phyloP scores from a whole-genome alignment of 23 red algal species.

The Cyanidium caldarium region DNA sequence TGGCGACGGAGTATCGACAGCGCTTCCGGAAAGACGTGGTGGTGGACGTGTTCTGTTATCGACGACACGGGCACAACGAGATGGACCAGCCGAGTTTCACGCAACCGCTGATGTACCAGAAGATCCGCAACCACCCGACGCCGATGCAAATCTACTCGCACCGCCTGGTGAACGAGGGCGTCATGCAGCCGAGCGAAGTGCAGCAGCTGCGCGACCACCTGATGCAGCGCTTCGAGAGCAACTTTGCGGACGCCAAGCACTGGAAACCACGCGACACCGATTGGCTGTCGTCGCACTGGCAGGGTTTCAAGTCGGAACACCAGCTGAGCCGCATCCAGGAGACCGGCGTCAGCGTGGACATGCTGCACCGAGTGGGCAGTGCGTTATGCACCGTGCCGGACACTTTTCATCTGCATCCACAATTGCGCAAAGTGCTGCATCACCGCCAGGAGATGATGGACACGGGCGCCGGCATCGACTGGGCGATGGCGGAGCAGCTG shows the following conservation, averaged over 20 bases:
- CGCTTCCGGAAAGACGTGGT: slow-evolving; percentile 96
- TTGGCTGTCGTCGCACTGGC: slow-evolving; percentile 88
- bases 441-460: slow-evolving; percentile 69
- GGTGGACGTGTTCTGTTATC: slow-evolving; percentile 96
- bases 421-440: slow-evolving; percentile 51
- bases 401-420: slow-evolving; percentile 67
- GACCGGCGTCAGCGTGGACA: slow-evolving; percentile 58
- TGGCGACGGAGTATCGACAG: slow-evolving; percentile 96
- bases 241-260: slow-evolving; percentile 51
- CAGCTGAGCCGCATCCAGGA: slow-evolving; percentile 33
- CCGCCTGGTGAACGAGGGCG: slow-evolving; percentile 57
- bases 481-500: slow-evolving; percentile 84
- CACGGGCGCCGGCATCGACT: slow-evolving; percentile 68
- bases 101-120: slow-evolving; percentile 95
- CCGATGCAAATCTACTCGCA: slow-evolving; percentile 46
- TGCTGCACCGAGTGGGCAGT: slow-evolving; percentile 40
- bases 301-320: slow-evolving; percentile 73
- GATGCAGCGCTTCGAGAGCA: slow-evolving; percentile 29
- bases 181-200: slow-evolving; percentile 44
- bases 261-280: slow-evolving; percentile 65
- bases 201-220: slow-evolving; percentile 41
- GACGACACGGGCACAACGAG: slow-evolving; percentile 96
- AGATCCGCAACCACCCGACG: slow-evolving; percentile 66
- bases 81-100: slow-evolving; percentile 94
- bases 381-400: slow-evolving; percentile 51